Conservation (phyloP, 139 green algal genomes). For the Tetraselmis chui region DNA sequence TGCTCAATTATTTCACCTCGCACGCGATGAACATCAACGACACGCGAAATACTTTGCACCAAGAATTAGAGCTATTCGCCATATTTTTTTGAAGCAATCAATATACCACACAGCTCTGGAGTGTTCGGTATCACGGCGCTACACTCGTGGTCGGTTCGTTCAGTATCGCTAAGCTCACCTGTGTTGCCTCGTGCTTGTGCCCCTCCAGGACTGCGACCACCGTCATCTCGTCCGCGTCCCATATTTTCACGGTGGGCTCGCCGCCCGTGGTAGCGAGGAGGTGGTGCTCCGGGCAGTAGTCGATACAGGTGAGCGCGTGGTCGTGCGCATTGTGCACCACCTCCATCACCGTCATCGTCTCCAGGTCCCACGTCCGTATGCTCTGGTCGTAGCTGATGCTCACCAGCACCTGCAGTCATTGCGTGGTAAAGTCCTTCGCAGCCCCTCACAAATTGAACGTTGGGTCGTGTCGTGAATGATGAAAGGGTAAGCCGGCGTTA, state of each 20-base stretch:
- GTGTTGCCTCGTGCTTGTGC: slow-evolving; percentile 10
- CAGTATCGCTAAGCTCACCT: no score
- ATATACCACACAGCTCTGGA: no score
- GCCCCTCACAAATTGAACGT: no score
- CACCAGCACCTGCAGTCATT: slow-evolving; percentile 35
- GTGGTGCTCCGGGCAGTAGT: slow-evolving; percentile 32
- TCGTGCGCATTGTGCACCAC: slow-evolving; percentile 36
- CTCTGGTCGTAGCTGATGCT: slow-evolving; percentile 42
- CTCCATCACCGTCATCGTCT: slow-evolving; percentile 47
- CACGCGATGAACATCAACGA: no score
- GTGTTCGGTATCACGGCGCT: no score
- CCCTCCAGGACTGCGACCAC: slow-evolving; percentile 4
- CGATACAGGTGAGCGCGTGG: slow-evolving; percentile 41
- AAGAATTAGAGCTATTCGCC: no score
- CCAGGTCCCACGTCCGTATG: slow-evolving; percentile 61
- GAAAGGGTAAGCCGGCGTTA: no score
- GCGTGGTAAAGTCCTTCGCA: slow-evolving; percentile 38
- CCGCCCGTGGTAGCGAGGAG: slow-evolving; percentile 49
- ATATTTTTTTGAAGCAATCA: no score
- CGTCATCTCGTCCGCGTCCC: slow-evolving; percentile 19
- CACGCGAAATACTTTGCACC: no score
- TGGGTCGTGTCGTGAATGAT: no score
- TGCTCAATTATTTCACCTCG: no score
- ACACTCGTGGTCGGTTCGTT: no score
- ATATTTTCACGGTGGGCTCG: slow-evolving; percentile 55